A percentile compares a stretch with the other conserved stretches of the same genome.
phyloP scores from a whole-genome alignment of 257 asterid species.

The Solanum corneliomulleri region DNA sequence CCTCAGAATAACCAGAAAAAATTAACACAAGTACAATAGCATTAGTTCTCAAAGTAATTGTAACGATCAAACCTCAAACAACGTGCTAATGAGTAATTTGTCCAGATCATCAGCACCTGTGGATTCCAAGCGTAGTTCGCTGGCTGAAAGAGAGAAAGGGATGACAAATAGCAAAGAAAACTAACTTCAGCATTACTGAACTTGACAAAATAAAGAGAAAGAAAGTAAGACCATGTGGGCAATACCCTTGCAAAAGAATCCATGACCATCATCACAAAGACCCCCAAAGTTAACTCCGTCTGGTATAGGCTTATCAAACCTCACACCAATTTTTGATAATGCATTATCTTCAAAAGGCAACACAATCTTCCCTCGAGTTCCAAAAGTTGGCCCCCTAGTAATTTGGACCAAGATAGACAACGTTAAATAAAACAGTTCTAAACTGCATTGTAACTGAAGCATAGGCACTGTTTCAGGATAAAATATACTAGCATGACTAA shows the following conservation, averaged over 20 bases:
- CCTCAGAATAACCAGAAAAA: neutral
- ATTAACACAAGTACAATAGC: neutral
- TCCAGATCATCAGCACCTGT: slow-evolving; percentile 64
- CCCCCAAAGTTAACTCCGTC: slow-evolving; percentile 94
- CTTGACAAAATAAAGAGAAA: neutral
- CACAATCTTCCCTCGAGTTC: slow-evolving; percentile 73
- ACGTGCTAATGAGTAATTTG: slow-evolving; percentile 44
- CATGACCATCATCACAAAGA: slow-evolving; percentile 67
- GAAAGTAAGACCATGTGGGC: slow-evolving; percentile 3
- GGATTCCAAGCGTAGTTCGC: slow-evolving; percentile 62
- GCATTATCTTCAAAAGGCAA: slow-evolving; percentile 78
- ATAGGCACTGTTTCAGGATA: neutral
- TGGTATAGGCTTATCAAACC: slow-evolving; percentile 67
- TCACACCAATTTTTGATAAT: slow-evolving; percentile 71
- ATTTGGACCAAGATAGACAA: slow-evolving; percentile 17
- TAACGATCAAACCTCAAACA: slow-evolving; percentile 72
- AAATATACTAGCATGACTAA: neutral
- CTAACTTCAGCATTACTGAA: neutral
- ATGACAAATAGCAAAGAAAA: neutral
- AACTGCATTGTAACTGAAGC: neutral
- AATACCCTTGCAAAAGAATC: slow-evolving; percentile 94
- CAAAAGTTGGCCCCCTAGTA: slow-evolving; percentile 78
- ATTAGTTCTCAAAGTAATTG: neutral
- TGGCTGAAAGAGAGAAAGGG: slow-evolving; percentile 31
- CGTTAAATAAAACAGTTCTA: neutral